Base-by-base conservation (phyloP, 2,329 filamentous ascomycete species). In the Volutella citrinella region DNA sequence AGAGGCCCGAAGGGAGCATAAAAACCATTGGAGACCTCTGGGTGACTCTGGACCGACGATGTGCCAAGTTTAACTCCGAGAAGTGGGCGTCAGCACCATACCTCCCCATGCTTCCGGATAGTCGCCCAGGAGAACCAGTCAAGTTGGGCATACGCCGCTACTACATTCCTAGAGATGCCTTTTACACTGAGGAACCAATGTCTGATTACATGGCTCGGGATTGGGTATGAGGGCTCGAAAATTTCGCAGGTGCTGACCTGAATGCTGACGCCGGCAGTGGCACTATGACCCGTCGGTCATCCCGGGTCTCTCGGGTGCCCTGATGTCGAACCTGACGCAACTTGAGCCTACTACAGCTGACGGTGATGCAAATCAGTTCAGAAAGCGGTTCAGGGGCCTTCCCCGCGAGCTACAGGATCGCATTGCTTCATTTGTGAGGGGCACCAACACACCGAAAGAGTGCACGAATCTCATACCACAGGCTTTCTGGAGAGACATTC, bases 51-150 rank as follows among this genome's bases (percentile, higher is more conserved):
- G 27, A 29, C 20, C 27, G 27, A 10, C 16, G 27, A 19, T 29
- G 27, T 13, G 27, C 20, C 7, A 19, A 29, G 27, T 19, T 19
- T 19, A 19, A 10, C 18, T n/a, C n/a, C 10, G 27, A 29, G 12
- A 19, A 29, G 9, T n/a, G 8, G 9, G 5, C 20, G 11, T 19
- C 20, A 11, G n/a, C 15, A 19, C 27, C 11, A 13, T 29, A 29
- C 27, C 29, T 31, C 29, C 29, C 29, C 14, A 31, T 22, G 10
- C 10, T 31, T 8, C 29, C 29, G 23, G 29, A 31, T 21, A 31
- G 16, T 23, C 29, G 14, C 5, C 20, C 9, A 12, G 29, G 29
- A 31, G 19, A 31, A n/a, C 19, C 29, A 8, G 23, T 31, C 19
- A 22, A 31, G 16, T 14, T 31, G 16, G 29, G 29, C 14, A 19